Base-by-base conservation (phyloP, 192 early-diverging fungal species). In the Coemansia sp. region DNA sequence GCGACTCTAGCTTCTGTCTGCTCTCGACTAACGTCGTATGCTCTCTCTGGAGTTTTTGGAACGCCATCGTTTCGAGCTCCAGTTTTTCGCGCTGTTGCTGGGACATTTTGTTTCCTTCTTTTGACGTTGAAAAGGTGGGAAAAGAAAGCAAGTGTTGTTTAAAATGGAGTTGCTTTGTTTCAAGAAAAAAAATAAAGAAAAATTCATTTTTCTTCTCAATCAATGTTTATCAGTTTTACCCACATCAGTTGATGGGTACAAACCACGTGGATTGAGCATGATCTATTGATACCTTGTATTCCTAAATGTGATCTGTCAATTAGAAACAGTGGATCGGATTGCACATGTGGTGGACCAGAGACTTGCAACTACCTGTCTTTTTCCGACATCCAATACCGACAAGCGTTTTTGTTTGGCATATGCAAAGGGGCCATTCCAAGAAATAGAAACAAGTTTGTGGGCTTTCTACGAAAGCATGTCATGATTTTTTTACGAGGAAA, bases 1-100 rank as follows among this genome's bases (percentile, higher is more conserved):
- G 97, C 28, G 97, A 96, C 67, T 99, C 94, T 18, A 99, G 86
- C 64, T 89, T 88, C 64, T 92, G 88, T 45, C 92, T 86, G 59
- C 83, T 87, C 48, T 83, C 78, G 23, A 96, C 88, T 25, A 88
- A 87, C 66, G 87, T 89, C 31, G 86, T 57, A 58, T 91, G 86
- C 42, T 97, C 95, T 70, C 86, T 89, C 42, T 92, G 93, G 21
- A 93, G 66, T 40, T 81, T 68, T 59, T 92, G 89, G 64, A 90
- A 87, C n/a, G 84, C 87, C 67, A 80, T 84, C 45, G 88, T 87
- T 55, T 90, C 90, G 20, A 79, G 71, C 73, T 94, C 90, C 33
- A 94, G 86, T 48, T 86, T 85, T 43, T 75, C 65, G 59, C 74
- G 46, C 23, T 49, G 46, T 10, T 49, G 46, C 12, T 57, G 61